Conservation (phyloP, 1,284 basidiomycete genomes). For the Cerrena zonata region DNA sequence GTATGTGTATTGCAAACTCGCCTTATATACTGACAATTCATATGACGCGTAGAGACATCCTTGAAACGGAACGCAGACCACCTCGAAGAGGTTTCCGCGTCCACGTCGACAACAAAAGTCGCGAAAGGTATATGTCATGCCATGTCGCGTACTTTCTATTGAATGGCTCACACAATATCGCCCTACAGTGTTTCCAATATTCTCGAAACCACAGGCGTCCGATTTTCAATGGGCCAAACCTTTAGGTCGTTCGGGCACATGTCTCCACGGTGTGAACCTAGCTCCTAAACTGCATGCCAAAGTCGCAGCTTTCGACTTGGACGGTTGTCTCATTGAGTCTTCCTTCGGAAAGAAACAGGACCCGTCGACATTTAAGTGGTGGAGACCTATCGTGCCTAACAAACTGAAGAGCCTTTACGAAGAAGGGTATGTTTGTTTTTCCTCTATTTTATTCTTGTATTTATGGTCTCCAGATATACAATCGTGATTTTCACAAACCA, state of each 20-base stretch:
- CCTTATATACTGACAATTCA: no score
- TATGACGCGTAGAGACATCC: slow-evolving; percentile 1
- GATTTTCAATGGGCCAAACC: slow-evolving; percentile 57
- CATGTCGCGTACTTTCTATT: no score
- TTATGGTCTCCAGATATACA: slow-evolving; percentile 49
- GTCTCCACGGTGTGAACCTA: slow-evolving; percentile 58
- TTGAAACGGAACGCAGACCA: slow-evolving; percentile 19
- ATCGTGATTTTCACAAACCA: slow-evolving; percentile 83
- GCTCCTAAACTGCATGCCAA: slow-evolving; percentile 43
- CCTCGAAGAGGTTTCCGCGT: slow-evolving; percentile 5
- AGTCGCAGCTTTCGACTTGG: slow-evolving; percentile 81
- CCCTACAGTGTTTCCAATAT: slow-evolving; percentile 21
- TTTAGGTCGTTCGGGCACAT: slow-evolving; percentile 50
- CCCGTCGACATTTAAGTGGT: slow-evolving; percentile 65
- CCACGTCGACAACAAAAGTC: slow-evolving; percentile 12
- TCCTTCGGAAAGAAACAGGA: slow-evolving; percentile 43
- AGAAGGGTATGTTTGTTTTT: slow-evolving; percentile 46
- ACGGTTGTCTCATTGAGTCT: slow-evolving; percentile 79
- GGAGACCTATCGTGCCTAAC: slow-evolving; percentile 59
- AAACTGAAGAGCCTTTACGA: slow-evolving; percentile 57
- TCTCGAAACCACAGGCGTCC: slow-evolving; percentile 16
- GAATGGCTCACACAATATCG: background rate
- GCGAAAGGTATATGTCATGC: slow-evolving; percentile 15
- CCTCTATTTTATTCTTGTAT: slow-evolving; percentile 12
- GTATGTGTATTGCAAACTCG: no score